Base-by-base conservation (phyloP, 1,284 basidiomycete genomes). In the Sphaerobolus stellatus region DNA sequence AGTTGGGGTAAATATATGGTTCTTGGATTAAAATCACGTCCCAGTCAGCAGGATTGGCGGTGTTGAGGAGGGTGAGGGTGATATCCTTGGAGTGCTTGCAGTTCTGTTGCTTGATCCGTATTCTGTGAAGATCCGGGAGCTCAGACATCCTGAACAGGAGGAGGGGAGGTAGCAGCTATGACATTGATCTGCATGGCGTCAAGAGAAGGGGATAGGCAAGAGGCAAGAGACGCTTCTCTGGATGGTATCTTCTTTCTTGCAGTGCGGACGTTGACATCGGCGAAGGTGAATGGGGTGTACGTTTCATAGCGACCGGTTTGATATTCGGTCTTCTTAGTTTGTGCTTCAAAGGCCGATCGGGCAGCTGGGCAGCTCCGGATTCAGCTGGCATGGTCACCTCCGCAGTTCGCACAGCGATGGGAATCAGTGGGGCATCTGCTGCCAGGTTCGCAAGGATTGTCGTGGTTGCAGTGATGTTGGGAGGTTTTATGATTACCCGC, bases 1-100 rank as follows among this genome's bases (percentile, higher is more conserved):
- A 71, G 59, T 22, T 66, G 66, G 1, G 72, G 72, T 63, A 75
- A 72, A 52, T 73, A 70, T 0, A 75, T n/a, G n/a, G n/a, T n/a
- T n/a, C n/a, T n/a, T n/a, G n/a, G n/a, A n/a, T n/a, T n/a, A n/a
- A n/a, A n/a, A n/a, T n/a, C n/a, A n/a, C n/a, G 47, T 74, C 66
- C 46, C 56, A 65, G 61, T 65, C 50, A 52, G 41, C 20, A 48
- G 60, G 57, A 16, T 28, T 9, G n/a, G 52, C 50, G 41, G 58
- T 2, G 54, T 64, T 18, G 25, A 70, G 57, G 49, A 72, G 3
- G 31, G 54, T 54, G 45, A 53, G 27, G 2, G 16, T 24, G 9
- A 49, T 7, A 0, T 69, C 70, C 20, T 64, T 67, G 53, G 67
- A 68, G 9, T 65, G 27, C 8, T 18, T 24, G 24, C 44, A 46